Evolutionary conservation across 441 rosid genomes (phyloP).

Genomic region (Pelargonium citronellum): DNA sequence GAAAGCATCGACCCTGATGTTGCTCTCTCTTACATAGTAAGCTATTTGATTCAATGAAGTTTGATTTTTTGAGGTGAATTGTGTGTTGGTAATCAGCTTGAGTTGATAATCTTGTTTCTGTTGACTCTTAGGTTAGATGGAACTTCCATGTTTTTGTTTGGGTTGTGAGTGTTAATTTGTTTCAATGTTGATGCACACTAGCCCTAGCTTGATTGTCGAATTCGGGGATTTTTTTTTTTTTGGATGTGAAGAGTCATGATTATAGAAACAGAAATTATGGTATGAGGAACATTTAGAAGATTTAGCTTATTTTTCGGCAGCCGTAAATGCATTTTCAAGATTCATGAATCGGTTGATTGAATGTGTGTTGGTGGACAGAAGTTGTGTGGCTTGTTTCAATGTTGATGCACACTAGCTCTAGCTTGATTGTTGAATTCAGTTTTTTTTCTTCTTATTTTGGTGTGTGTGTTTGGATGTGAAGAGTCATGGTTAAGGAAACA

Average conservation of each 20-base stretch:
- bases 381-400: too few species aligned
- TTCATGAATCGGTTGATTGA: too few species aligned
- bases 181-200: background rate
- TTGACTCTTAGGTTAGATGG: conserved; percentile 2
- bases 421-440: too few species aligned
- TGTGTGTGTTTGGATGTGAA: background rate
- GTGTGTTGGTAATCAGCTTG: background rate
- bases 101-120: background rate
- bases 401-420: too few species aligned
- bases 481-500: background rate
- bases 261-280: background rate
- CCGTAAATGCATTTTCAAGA: too few species aligned
- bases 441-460: too few species aligned
- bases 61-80: background rate
- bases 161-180: background rate
- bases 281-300: background rate
- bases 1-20: conserved; percentile 60
- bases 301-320: background rate
- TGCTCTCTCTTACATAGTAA: conserved; percentile 78
- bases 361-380: too few species aligned
- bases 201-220: background rate
- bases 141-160: background rate
- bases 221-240: background rate
- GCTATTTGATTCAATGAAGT: conserved; percentile 15
- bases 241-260: background rate